These are phyloP conservation scores for Oemleria cerasiformis DNA, from an alignment of 306 rosid genomes.

Conservation along the genomic window DNA sequence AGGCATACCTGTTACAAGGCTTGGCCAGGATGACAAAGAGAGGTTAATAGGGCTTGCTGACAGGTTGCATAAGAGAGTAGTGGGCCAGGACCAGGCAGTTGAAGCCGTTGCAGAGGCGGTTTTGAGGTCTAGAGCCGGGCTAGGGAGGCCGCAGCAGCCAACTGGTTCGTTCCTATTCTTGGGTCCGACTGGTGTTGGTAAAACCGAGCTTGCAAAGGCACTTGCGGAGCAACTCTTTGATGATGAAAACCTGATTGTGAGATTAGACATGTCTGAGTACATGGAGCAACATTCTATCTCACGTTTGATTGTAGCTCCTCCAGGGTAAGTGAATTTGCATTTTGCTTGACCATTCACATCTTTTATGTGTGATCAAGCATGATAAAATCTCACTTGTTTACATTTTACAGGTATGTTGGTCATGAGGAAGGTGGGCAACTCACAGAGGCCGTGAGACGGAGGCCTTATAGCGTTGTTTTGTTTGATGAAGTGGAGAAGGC, in stretches of 20 bases:
- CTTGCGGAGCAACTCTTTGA: slow-evolving; percentile 93
- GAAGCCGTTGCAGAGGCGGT: slow-evolving; percentile 89
- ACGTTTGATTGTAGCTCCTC: slow-evolving; percentile 90
- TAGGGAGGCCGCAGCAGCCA: slow-evolving; percentile 84
- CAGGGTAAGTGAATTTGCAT: slow-evolving; percentile 52
- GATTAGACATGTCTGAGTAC: slow-evolving; percentile 93
- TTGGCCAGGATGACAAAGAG: slow-evolving; percentile 80
- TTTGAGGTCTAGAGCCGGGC: slow-evolving; percentile 83
- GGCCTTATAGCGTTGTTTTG: slow-evolving; percentile 81
- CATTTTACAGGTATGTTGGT: slow-evolving; percentile 63
- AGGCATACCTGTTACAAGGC: slow-evolving; percentile 91
- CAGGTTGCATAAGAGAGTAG: slow-evolving; percentile 81
- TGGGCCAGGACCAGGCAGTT: slow-evolving; percentile 89
- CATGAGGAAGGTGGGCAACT: slow-evolving; percentile 97
- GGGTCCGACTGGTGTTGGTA: slow-evolving; percentile 97
- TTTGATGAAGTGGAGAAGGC: slow-evolving; percentile 97
- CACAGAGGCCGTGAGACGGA: slow-evolving; percentile 87
- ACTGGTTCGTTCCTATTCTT: slow-evolving; percentile 87
- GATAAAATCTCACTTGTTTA: slow-evolving; percentile 2
- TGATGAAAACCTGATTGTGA: slow-evolving; percentile 66
- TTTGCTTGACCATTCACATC: neutral
- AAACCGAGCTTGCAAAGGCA: slow-evolving; percentile 97
- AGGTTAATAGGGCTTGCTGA: slow-evolving; percentile 77
- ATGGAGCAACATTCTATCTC: slow-evolving; percentile 94
- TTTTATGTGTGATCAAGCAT: neutral